A percentile compares a stretch with the other conserved stretches of the same genome.
These are phyloP conservation scores for Paecilomyces sp. DNA, from an alignment of 2,329 filamentous ascomycete species.

Conservation along the genomic window DNA sequence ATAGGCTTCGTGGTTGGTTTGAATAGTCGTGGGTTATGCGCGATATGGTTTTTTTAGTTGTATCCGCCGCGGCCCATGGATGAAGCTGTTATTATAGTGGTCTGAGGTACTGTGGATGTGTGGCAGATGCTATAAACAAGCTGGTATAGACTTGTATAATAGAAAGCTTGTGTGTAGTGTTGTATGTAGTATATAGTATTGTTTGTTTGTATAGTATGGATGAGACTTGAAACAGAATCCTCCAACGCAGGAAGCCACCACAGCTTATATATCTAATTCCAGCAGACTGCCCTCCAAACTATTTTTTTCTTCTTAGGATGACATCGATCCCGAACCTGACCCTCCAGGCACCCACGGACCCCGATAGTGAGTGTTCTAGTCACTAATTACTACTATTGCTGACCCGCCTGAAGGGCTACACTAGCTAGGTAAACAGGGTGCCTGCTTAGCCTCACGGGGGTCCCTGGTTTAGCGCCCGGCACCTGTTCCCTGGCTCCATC, in stretches of 20 bases:
- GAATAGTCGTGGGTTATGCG: neutral
- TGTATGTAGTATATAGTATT: neutral
- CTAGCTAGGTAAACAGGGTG: neutral
- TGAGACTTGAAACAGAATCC: neutral
- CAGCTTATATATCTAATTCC: neutral
- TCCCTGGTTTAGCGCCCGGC: neutral
- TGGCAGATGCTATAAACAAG: neutral
- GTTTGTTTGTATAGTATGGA: neutral
- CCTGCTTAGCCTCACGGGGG: no score
- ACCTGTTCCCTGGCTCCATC: neutral
- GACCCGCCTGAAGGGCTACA: neutral
- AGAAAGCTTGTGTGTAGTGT: neutral
- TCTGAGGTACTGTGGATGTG: neutral
- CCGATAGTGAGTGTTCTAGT: neutral
- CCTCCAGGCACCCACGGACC: neutral
- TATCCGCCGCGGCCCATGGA: conserved; percentile 22
- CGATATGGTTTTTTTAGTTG: conserved; percentile 11
- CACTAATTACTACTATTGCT: neutral
- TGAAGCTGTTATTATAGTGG: conserved; percentile 2
- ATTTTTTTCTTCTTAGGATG: neutral
- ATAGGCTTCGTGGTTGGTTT: neutral
- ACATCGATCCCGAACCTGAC: neutral
- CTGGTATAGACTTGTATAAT: neutral
- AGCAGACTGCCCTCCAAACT: neutral
- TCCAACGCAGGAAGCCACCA: neutral